Evolutionary conservation across 768 basidiomycete species (phyloP), one percentile per base, ranked within the genome.

Genomic region (Ramaria sp.): DNA sequence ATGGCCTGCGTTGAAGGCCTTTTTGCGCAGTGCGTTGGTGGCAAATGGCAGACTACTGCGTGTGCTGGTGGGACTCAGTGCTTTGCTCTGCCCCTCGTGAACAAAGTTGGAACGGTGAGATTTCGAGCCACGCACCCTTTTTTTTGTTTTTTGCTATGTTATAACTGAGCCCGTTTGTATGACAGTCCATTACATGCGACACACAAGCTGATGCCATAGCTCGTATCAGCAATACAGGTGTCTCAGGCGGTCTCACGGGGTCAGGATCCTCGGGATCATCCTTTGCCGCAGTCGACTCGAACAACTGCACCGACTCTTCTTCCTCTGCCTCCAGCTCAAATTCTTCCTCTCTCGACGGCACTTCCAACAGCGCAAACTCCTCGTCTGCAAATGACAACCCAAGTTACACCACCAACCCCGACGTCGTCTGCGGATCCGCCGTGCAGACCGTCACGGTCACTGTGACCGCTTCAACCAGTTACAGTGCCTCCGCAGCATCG

Each of bases 21-120:
- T 4, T 79, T 79, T 55, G 79, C 78, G 20, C 77, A 79, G 59
- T 81, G 78, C 56, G 72, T 72, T 25, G 62, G 59, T n/a, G 76
- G 75, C n/a, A 66, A 70, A 55, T 79, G 77, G 50, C 69, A 63
- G 0, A 50, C 68, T 15, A 70, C 69, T 0, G 52, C 60, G 0
- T 81, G 78, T 53, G 62, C 64, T 25, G 63, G 61, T 37, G 66
- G 66, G 8, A 53, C 57, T 1, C 45, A 34, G 16, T 76, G 74
- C 62, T 62, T 64, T 25, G 75, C 71, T 2, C 67, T 75, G 22
- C 73, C 73, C 1, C 66, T 75, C 28, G 70, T 72, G 10, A 72
- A 72, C 57, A 60, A 57, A 41, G 58, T 61, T 3, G 73, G 73
- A 47, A 74, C 73, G 16, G 61, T 62, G 41, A 22, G 61, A 57